Percentiles rank a stretch among this genome's conserved stretches.
These are phyloP conservation scores for Geotrichum aggregatum DNA, from an alignment of 1,139 yeast species.

Conservation along the genomic window DNA sequence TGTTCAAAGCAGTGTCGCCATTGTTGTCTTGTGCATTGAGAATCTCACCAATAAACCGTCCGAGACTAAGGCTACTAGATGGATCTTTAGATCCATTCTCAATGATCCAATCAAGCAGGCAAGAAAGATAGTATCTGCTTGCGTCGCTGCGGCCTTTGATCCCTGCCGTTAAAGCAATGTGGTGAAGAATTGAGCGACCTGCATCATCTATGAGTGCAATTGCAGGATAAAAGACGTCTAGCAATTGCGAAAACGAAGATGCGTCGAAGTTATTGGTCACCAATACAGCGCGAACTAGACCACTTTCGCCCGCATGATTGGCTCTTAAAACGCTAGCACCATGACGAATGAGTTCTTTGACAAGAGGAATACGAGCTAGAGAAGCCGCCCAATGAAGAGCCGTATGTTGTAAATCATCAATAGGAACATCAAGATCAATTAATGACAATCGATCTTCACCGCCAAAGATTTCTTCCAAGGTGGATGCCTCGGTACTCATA, in stretches of 20 bases:
- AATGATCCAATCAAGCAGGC: conserved; percentile 79
- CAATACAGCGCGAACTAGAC: conserved; percentile 79
- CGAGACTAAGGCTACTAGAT: conserved; percentile 48
- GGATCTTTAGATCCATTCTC: conserved; percentile 42
- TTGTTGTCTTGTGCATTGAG: conserved; percentile 75
- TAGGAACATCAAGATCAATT: conserved; percentile 61
- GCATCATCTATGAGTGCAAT: conserved; percentile 67
- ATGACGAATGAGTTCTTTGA: conserved; percentile 63
- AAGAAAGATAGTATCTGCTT: conserved; percentile 69
- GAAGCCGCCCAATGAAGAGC: conserved; percentile 97
- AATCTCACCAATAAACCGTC: conserved; percentile 58
- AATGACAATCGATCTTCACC: conserved; percentile 16
- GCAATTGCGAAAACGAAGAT: conserved; percentile 64
- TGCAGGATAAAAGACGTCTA: conserved; percentile 74
- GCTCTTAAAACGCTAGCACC: conserved; percentile 68
- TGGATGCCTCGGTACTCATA: conserved; percentile 45
- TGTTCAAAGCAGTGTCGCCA: conserved; percentile 79
- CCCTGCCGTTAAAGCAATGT: conserved; percentile 76
- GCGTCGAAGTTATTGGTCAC: conserved; percentile 83
- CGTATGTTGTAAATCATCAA: conserved; percentile 90
- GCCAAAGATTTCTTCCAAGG: conserved; percentile 37
- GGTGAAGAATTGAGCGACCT: conserved; percentile 85
- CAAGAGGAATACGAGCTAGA: conserved; percentile 70
- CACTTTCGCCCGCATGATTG: conserved; percentile 84
- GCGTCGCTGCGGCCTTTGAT: conserved; percentile 66